These are phyloP conservation scores for Lepraria neglecta DNA, from an alignment of 495 filamentous ascomycete genomes.

Conservation along the genomic window DNA sequence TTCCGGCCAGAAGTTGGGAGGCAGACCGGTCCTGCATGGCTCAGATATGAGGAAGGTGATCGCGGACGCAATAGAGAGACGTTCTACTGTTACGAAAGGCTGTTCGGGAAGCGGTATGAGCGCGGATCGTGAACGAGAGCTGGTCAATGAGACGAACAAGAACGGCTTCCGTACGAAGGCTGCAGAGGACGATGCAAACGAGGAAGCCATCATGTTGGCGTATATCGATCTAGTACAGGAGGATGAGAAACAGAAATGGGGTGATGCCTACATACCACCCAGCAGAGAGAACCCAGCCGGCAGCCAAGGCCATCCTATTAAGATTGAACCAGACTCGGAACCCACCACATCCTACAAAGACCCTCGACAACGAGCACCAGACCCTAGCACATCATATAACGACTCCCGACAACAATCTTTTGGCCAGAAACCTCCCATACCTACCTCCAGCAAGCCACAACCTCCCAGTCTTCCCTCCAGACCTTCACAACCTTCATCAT, in stretches of 20 bases:
- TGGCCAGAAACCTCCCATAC: slow-evolving; percentile 7
- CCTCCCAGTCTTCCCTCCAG: background rate
- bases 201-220: slow-evolving; percentile 80
- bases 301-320: slow-evolving; percentile 31
- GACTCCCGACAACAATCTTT: background rate
- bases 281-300: slow-evolving; percentile 57
- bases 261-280: slow-evolving; percentile 57
- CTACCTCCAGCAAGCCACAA: slow-evolving; percentile 18
- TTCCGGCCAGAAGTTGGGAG: slow-evolving; percentile 70
- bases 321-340: slow-evolving; percentile 9
- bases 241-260: slow-evolving; percentile 70
- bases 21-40: slow-evolving; percentile 53
- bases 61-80: slow-evolving; percentile 62
- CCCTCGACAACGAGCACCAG: slow-evolving; percentile 17
- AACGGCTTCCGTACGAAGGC: slow-evolving; percentile 78
- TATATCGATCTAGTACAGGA: slow-evolving; percentile 81
- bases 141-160: slow-evolving; percentile 59
- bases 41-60: slow-evolving; percentile 71
- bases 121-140: slow-evolving; percentile 41
- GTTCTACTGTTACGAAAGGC: slow-evolving; percentile 60
- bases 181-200: slow-evolving; percentile 85
- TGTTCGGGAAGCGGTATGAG: slow-evolving; percentile 57
- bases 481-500: background rate
- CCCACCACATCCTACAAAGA: slow-evolving; percentile 3
- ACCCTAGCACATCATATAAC: slow-evolving; percentile 26